Conservation (phyloP, 257 asterid genomes). For the Jacaranda mimosifolia region DNA sequence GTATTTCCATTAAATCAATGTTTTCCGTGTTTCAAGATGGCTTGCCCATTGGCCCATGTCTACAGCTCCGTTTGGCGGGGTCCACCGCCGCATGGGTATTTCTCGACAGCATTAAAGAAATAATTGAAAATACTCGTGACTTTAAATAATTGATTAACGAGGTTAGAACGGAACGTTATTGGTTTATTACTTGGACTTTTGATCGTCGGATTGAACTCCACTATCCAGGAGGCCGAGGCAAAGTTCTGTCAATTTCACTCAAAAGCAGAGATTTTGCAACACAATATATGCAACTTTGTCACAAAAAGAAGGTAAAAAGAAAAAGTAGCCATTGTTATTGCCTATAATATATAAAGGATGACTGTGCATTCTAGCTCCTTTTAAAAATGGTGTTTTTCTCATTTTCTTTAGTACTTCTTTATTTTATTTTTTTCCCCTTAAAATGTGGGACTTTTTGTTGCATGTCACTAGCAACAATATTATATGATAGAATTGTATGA, state of each 20-base stretch:
- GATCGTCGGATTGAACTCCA: conserved; percentile 35
- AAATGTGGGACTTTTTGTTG: too few relatives aligned
- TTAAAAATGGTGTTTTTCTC: too few relatives aligned
- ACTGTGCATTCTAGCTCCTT: background rate
- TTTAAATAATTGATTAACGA: conserved; percentile 7
- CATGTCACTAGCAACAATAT: too few relatives aligned
- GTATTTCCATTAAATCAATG: background rate
- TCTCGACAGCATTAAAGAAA: conserved; percentile 4
- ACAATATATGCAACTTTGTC: conserved; percentile 29
- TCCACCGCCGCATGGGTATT: conserved; percentile 34
- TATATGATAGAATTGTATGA: too few relatives aligned
- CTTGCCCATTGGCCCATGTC: background rate
- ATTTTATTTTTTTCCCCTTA: too few relatives aligned
- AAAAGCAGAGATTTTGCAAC: conserved; percentile 28
- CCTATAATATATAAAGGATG: background rate
- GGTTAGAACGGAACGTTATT: background rate
- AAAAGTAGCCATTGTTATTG: background rate
- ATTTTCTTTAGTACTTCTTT: too few relatives aligned
- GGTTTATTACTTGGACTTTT: conserved; percentile 41
- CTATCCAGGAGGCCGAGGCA: conserved; percentile 29
- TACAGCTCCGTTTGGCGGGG: background rate
- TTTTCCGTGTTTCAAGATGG: conserved; percentile 30
- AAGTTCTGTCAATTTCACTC: conserved; percentile 30
- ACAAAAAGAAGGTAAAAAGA: background rate
- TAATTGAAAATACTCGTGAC: background rate